phyloP scores from a whole-genome alignment of 1,284 basidiomycete genomes.

The Ustilago hordei region DNA sequence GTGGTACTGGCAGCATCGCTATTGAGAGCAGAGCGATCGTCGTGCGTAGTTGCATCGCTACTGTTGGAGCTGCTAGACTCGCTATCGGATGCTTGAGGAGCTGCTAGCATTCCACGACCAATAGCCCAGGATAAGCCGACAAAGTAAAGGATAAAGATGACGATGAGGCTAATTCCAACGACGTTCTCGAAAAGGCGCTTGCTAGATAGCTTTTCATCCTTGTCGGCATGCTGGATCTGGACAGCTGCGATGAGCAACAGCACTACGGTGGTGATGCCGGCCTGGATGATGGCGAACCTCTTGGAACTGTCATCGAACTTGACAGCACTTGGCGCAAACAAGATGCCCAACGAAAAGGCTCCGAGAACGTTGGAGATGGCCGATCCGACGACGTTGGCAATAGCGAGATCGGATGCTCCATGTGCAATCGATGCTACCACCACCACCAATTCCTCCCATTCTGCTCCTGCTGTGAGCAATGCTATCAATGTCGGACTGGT shows the following conservation, averaged over 20 bases:
- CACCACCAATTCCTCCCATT: conserved; percentile 57
- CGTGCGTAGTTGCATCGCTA: conserved; percentile 8
- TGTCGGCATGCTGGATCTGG: conserved; percentile 40
- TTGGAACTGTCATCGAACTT: conserved; percentile 42
- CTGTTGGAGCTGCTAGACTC: conserved; percentile 25
- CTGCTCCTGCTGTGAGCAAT: conserved; percentile 49
- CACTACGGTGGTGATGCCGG: conserved; percentile 36
- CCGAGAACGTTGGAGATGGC: conserved; percentile 62
- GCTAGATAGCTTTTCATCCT: conserved; percentile 27
- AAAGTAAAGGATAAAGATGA: conserved; percentile 44
- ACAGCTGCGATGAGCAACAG: conserved; percentile 31
- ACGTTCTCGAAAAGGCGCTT: conserved; percentile 44
- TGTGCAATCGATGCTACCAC: conserved; percentile 42
- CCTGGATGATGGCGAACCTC: conserved; percentile 41
- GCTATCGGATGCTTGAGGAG: conserved; percentile 31
- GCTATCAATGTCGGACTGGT: conserved; percentile 44
- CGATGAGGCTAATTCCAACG: conserved; percentile 37
- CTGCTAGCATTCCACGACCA: conserved; percentile 41
- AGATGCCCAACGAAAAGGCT: conserved; percentile 42
- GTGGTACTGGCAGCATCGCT: conserved; percentile 37
- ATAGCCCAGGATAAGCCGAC: conserved; percentile 48
- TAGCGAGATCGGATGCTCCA: conserved; percentile 42
- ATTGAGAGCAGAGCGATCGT: conserved; percentile 17
- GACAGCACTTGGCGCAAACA: conserved; percentile 35
- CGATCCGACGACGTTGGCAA: conserved; percentile 61